Conservation (phyloP, 345 rosid genomes). For the Acer campestre region DNA sequence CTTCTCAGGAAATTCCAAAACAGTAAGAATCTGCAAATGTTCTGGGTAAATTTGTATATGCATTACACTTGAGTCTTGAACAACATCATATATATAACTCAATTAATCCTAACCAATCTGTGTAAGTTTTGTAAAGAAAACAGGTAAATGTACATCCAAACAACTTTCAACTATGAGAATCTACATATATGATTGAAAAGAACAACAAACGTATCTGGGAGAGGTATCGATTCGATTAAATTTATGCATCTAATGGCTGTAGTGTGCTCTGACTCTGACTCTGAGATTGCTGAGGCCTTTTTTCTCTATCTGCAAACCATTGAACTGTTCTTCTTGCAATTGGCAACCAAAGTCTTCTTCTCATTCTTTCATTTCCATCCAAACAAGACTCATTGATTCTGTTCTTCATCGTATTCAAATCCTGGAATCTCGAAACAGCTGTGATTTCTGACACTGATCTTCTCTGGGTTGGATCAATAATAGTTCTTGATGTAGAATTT, state of each 20-base stretch:
- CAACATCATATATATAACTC: background rate
- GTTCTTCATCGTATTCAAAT: conserved; percentile 24
- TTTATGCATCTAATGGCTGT: conserved; percentile 41
- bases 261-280: conserved; percentile 6
- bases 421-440: conserved; percentile 54
- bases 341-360: conserved; percentile 72
- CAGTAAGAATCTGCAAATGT: background rate
- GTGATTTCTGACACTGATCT: conserved; percentile 83
- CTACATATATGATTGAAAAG: background rate
- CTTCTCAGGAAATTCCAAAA: background rate
- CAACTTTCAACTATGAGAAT: background rate
- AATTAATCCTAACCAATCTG: background rate
- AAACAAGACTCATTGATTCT: conserved; percentile 25
- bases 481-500: conserved; percentile 32
- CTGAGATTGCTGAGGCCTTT: conserved; percentile 35
- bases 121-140: background rate
- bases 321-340: conserved; percentile 75
- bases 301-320: conserved; percentile 76
- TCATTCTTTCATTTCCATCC: conserved; percentile 44
- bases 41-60: background rate
- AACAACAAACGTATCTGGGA: background rate
- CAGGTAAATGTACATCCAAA: background rate
- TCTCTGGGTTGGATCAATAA: conserved; percentile 40
- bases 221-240: conserved; percentile 11
- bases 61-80: background rate